Evolutionary conservation across 1,284 basidiomycete species (phyloP).

Genomic region (Mycosarcoma mackinlayi): DNA sequence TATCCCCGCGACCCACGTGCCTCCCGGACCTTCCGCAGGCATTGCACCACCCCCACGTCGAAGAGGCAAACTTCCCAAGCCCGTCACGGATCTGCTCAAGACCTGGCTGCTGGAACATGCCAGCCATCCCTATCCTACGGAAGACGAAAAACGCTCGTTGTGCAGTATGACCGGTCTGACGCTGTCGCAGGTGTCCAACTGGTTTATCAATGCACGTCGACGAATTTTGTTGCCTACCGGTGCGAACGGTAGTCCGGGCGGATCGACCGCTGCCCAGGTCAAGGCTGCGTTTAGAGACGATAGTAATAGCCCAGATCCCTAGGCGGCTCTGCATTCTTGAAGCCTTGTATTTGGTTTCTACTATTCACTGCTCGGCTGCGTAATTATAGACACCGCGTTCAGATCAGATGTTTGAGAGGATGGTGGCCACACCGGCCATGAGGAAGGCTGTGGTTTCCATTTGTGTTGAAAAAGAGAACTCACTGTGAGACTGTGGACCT

Average conservation of each 20-base stretch:
- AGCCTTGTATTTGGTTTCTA: background rate
- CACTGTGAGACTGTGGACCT: background rate
- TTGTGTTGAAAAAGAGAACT: no score
- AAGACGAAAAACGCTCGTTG: conserved; percentile 88
- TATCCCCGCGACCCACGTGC: conserved; percentile 36
- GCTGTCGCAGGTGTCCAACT: conserved; percentile 79
- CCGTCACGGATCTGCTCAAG: conserved; percentile 87
- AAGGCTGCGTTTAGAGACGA: conserved; percentile 45
- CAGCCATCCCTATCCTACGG: conserved; percentile 87
- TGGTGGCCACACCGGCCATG: no score
- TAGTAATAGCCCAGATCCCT: conserved; percentile 20
- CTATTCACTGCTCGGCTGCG: no score
- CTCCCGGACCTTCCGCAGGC: conserved; percentile 44
- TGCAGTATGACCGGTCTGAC: conserved; percentile 84
- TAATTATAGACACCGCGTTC: no score
- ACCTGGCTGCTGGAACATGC: conserved; percentile 89
- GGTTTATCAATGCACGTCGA: conserved; percentile 65
- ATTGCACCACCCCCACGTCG: conserved; percentile 67
- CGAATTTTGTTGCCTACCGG: conserved; percentile 58
- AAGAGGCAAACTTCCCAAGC: conserved; percentile 86
- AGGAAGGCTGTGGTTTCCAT: no score
- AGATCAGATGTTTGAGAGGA: no score
- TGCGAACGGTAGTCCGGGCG: conserved; percentile 31
- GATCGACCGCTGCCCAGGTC: conserved; percentile 45
- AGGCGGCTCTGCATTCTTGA: background rate